Evolutionary conservation across 176 grass and related monocot genomes (phyloP).

Genomic region (Musa beccarii): DNA sequence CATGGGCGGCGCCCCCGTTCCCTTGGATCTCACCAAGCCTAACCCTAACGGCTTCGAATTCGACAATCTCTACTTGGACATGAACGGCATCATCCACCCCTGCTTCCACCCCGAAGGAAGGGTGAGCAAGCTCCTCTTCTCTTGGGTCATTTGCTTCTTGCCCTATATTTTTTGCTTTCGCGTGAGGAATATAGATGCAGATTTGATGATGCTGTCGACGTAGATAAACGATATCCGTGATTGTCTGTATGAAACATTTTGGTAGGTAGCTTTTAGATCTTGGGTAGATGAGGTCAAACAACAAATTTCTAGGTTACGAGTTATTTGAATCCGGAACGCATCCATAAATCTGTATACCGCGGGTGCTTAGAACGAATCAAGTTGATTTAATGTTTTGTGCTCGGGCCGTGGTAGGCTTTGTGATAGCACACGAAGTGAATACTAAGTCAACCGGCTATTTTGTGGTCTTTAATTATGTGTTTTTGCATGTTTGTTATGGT

Average conservation of each 20-base stretch:
- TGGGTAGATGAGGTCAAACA: not conserved
- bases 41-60: slow-evolving; percentile 96
- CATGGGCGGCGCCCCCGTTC: slow-evolving; percentile 52
- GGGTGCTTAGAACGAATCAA: not conserved
- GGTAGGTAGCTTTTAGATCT: not conserved
- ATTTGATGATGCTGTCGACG: too few species aligned
- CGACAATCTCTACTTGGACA: slow-evolving; percentile 98
- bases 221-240: too few species aligned
- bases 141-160: not conserved
- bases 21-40: slow-evolving; percentile 61
- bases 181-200: not conserved
- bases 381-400: not conserved
- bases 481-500: too few species aligned
- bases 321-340: not conserved
- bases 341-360: not conserved
- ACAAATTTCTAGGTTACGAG: not conserved
- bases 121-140: slow-evolving; percentile 28
- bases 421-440: not conserved
- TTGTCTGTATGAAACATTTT: too few species aligned
- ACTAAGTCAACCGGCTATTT: not conserved
- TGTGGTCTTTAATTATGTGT: too few species aligned
- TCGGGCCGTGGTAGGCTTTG: not conserved
- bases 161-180: not conserved
- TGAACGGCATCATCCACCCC: slow-evolving; percentile 92
- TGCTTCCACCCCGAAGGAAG: slow-evolving; percentile 95